Evolutionary conservation across 2,329 filamentous ascomycete species (phyloP).

Genomic region (Aspergillus luchuensis): DNA sequence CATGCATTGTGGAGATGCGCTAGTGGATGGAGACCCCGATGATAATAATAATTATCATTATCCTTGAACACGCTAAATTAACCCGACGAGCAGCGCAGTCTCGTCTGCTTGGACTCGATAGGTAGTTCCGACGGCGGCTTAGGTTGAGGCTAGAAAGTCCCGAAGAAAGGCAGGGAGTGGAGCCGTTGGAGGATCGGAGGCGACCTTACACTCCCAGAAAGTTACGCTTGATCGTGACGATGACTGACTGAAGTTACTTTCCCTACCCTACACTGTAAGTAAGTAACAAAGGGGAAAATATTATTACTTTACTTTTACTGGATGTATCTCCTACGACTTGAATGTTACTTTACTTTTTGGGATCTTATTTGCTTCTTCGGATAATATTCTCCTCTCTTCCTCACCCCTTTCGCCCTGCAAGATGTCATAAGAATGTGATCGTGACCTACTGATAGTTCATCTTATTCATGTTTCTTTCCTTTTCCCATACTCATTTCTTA

Average conservation of each 20-base stretch:
- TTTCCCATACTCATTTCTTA: no score
- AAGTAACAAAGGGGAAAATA: no score
- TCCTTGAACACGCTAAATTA: constrained; percentile 1
- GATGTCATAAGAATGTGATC: no score
- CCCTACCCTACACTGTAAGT: not conserved
- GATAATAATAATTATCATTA: constrained; percentile 6
- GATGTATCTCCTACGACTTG: no score
- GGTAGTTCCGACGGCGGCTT: not conserved
- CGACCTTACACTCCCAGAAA: not conserved
- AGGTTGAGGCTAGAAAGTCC: constrained; percentile 24
- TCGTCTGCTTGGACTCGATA: constrained; percentile 3
- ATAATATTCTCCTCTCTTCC: no score
- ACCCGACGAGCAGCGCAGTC: not conserved
- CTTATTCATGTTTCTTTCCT: no score
- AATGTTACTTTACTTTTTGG: no score
- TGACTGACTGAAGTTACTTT: constrained; percentile 2
- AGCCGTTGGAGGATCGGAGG: constrained; percentile 15
- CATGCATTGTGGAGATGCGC: constrained; percentile 15
- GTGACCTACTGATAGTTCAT: no score
- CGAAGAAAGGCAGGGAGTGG: constrained; percentile 23
- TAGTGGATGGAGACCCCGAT: constrained; percentile 7
- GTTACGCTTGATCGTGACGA: constrained; percentile 2
- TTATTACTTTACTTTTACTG: no score
- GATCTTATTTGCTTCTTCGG: no score
- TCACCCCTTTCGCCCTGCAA: no score